Percentiles rank a stretch among this genome's conserved stretches.
Conservation (phyloP, 495 filamentous ascomycete species). For the Lasiosphaeria ovina region DNA sequence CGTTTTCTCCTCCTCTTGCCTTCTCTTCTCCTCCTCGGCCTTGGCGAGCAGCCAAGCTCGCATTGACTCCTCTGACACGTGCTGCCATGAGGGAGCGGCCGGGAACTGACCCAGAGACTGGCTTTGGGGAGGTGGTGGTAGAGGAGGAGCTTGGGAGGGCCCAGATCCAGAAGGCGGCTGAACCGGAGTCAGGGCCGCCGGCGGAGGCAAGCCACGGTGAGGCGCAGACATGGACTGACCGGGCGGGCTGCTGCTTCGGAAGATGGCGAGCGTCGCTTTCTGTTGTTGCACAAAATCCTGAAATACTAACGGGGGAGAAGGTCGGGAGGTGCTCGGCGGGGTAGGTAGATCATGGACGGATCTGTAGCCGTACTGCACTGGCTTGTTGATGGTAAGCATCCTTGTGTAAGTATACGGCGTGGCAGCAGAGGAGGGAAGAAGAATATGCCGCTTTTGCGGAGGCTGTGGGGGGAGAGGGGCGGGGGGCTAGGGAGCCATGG, state of each 20-base stretch:
- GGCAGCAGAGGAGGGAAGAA: constrained; percentile 17
- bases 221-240: constrained; percentile 63
- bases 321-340: constrained; percentile 57
- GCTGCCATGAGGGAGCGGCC: constrained; percentile 68
- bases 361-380: constrained; percentile 63
- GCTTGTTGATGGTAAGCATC: constrained; percentile 70
- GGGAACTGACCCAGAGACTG: constrained; percentile 55
- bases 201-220: constrained; percentile 73
- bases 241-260: constrained; percentile 42
- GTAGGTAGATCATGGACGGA: constrained; percentile 69
- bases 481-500: constrained; percentile 10
- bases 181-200: constrained; percentile 67
- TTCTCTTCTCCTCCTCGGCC: constrained; percentile 82
- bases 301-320: constrained; percentile 56
- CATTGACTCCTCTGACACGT: constrained; percentile 75
- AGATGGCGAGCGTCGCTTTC: constrained; percentile 38
- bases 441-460: constrained; percentile 17
- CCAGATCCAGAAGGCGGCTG: constrained; percentile 40
- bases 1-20: constrained; percentile 85
- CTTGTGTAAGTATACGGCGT: constrained; percentile 28
- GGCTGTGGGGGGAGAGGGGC: constrained; percentile 7
- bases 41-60: constrained; percentile 78
- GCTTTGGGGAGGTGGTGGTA: constrained; percentile 38
- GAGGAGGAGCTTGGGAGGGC: constrained; percentile 34
- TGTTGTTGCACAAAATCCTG: constrained; percentile 43